phyloP scores from a whole-genome alignment of 345 rosid genomes.

The Boechera retrofracta region DNA sequence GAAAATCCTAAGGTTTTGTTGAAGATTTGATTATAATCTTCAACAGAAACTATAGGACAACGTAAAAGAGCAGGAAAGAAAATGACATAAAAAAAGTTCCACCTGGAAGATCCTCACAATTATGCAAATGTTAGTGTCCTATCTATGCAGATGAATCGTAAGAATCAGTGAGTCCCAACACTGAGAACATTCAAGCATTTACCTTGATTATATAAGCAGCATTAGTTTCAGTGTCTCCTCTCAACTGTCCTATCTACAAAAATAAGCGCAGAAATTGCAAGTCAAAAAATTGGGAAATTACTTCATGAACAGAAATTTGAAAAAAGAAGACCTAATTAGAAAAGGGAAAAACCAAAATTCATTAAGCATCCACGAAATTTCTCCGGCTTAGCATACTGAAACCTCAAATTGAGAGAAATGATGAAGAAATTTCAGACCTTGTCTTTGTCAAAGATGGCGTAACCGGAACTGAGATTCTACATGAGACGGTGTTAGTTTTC shows the following conservation, averaged over 20 bases:
- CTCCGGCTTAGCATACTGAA: not conserved
- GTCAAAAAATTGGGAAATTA: slow-evolving; percentile 62
- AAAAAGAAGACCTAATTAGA: not conserved
- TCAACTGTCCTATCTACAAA: slow-evolving; percentile 77
- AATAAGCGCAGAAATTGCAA: no score
- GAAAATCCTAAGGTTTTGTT: no score
- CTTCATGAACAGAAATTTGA: slow-evolving; percentile 39
- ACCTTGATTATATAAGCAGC: slow-evolving; percentile 66
- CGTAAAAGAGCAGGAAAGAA: slow-evolving; percentile 21
- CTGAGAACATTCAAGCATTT: not conserved
- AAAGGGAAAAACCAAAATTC: not conserved
- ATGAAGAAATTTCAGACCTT: slow-evolving; percentile 55
- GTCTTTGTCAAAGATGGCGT: slow-evolving; percentile 55
- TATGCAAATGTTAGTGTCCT: not conserved
- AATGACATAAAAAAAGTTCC: slow-evolving; percentile 49
- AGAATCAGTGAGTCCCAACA: not conserved
- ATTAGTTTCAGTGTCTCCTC: slow-evolving; percentile 67
- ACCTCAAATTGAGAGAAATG: not conserved
- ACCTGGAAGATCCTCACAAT: slow-evolving; percentile 51
- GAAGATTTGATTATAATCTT: no score
- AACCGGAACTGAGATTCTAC: slow-evolving; percentile 43
- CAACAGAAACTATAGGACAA: not conserved
- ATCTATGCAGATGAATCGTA: not conserved
- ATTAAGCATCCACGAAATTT: slow-evolving; percentile 1
- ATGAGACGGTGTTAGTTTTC: no score